Evolutionary conservation across 2,329 filamentous ascomycete genomes (phyloP).

Genomic region (Nectriaceae sp.): DNA sequence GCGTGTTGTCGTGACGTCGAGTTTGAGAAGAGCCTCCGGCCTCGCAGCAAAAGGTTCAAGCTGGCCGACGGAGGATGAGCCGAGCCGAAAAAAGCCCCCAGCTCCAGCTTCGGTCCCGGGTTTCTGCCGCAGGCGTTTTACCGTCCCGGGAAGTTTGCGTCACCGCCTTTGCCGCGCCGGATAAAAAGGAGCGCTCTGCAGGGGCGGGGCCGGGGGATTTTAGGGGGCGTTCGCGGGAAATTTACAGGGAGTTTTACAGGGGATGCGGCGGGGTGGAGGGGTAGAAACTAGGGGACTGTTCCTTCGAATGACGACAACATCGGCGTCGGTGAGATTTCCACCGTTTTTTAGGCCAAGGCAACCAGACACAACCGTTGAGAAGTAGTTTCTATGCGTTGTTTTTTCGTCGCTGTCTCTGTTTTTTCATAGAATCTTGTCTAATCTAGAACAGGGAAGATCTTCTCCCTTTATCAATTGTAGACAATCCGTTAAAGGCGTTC

Average conservation of each 20-base stretch:
- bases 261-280: conserved; percentile 8
- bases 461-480: neutral
- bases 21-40: conserved; percentile 8
- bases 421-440: no score
- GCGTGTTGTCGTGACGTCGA: conserved; percentile 15
- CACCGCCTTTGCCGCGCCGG: conserved; percentile 21
- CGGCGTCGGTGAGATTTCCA: conserved; percentile 9
- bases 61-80: conserved; percentile 13
- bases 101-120: conserved; percentile 21
- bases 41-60: conserved; percentile 1
- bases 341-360: conserved; percentile 5
- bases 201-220: conserved; percentile 1
- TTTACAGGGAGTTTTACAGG: neutral
- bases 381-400: conserved; percentile 12
- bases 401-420: conserved; percentile 11
- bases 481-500: neutral
- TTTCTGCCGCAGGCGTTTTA: conserved; percentile 23
- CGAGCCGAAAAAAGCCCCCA: conserved; percentile 19
- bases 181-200: conserved; percentile 1
- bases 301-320: conserved; percentile 8
- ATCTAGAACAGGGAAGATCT: neutral
- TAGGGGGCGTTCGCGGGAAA: conserved; percentile 4
- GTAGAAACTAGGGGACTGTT: neutral
- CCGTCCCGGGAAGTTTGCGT: neutral
- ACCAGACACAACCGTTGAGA: neutral